Evolutionary conservation across 2,329 filamentous ascomycete genomes (phyloP).

Genomic region (Pseudogymnoascus sp.): DNA sequence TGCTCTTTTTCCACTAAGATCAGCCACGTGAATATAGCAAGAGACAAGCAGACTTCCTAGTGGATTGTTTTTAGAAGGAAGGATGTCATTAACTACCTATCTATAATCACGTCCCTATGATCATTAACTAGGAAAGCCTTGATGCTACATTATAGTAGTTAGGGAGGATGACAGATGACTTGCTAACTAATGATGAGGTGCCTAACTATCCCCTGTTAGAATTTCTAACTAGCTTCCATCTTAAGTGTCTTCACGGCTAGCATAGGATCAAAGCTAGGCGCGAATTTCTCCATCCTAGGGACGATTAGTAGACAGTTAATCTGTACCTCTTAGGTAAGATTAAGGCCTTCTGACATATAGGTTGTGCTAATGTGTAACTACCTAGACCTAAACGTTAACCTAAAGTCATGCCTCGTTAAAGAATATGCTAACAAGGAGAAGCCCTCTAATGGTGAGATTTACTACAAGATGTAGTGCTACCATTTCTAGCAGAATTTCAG

Average conservation of each 20-base stretch:
- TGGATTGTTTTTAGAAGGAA: conserved; percentile 12
- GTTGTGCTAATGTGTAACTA: too few species aligned
- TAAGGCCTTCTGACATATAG: neutral
- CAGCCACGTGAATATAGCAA: conserved; percentile 12
- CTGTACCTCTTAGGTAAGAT: conserved; percentile 12
- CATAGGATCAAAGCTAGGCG: conserved; percentile 14
- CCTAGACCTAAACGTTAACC: conserved; percentile 22
- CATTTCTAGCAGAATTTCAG: neutral
- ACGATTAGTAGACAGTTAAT: conserved; percentile 14
- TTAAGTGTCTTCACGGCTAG: conserved; percentile 10
- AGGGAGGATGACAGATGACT: neutral
- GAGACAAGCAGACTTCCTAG: conserved; percentile 13
- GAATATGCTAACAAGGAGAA: conserved; percentile 27
- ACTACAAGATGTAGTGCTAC: neutral
- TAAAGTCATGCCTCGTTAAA: conserved; percentile 22
- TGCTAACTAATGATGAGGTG: conserved; percentile 10
- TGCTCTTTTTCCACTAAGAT: conserved; percentile 13
- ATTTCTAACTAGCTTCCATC: neutral
- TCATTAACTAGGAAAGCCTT: conserved; percentile 25
- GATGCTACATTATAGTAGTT: conserved; percentile 16
- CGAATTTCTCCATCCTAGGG: conserved; percentile 13
- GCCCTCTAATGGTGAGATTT: conserved; percentile 11
- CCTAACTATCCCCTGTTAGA: neutral
- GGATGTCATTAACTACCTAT: neutral
- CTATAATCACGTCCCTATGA: conserved; percentile 26